Base-by-base conservation (phyloP, 2,329 filamentous ascomycete genomes). In the Xylaria polymorpha region DNA sequence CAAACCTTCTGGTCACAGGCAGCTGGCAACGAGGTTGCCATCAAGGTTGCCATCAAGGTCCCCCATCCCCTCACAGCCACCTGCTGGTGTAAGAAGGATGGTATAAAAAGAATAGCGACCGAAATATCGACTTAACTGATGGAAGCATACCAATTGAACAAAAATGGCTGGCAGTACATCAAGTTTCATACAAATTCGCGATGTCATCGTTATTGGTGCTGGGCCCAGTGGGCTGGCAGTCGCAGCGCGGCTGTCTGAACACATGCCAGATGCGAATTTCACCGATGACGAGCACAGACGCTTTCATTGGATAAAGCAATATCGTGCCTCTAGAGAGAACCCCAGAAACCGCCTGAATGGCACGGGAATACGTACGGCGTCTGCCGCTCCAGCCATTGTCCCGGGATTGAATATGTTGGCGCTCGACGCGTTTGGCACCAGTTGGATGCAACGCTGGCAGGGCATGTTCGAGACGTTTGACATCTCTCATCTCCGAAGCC, bases 221-320 rank as follows among this genome's bases (percentile, higher is more conserved):
- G 92, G 93, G 0, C 92, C 92, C 4, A 92, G 89, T 72, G 92
- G 92, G 4, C 88, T 95, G 3, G 91, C 91, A 5, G 87, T 92
- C 6, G 91, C 93, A 9, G 89, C 92, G 1, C 87, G 92, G 4
- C 85, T 95, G 1, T 86, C 87, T 50, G 92, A 95, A 79, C 84
- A 86, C 64, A 92, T 91, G 0, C 92, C 92, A 0, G 92, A 91
- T 0, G 92, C 92, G 1, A 88, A 94, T 61, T 95, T 95, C 80
- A 94, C 92, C 0, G 92, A 95, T 76, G 91, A 93, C 73, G 93
- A 95, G 76, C 92, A 95, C 75, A 88, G 91, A 50, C 86, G 92
- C n/a, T 95, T 92, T 77, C 89, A 92, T 78, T 94, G 92, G 90
- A 90, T 94, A 66, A 85, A 85, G 66, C 90, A 89, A 65, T 87